Evolutionary conservation across 495 filamentous ascomycete species (phyloP).

Genomic region (Daldinia loculata): DNA sequence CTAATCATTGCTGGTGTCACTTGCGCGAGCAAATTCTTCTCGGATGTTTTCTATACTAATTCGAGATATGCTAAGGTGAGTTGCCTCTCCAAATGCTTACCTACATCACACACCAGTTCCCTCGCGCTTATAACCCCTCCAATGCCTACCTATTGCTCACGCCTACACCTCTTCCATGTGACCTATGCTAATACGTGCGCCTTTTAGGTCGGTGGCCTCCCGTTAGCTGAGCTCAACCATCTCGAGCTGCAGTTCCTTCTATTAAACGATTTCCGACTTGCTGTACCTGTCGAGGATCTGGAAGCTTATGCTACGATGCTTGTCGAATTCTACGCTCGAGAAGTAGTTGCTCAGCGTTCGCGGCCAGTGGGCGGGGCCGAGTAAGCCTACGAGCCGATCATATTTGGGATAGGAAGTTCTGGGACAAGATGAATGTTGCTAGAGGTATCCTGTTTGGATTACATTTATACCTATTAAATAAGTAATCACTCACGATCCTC

Average conservation of each 20-base stretch:
- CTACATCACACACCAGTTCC: background rate
- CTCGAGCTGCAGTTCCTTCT: slow-evolving; percentile 96
- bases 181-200: background rate
- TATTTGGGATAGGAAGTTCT: slow-evolving; percentile 30
- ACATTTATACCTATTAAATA: slow-evolving; percentile 12
- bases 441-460: slow-evolving; percentile 5
- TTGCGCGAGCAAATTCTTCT: slow-evolving; percentile 99
- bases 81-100: background rate
- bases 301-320: slow-evolving; percentile 99
- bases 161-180: background rate
- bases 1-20: slow-evolving; percentile 97
- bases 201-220: slow-evolving; percentile 88
- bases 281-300: slow-evolving; percentile 92
- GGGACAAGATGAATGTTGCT: background rate
- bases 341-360: slow-evolving; percentile 73
- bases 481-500: slow-evolving; percentile 16
- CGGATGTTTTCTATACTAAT: slow-evolving; percentile 99
- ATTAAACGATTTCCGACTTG: slow-evolving; percentile 95
- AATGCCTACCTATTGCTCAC: background rate
- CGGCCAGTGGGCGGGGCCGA: slow-evolving; percentile 37
- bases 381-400: slow-evolving; percentile 13
- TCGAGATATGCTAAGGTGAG: slow-evolving; percentile 98
- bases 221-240: slow-evolving; percentile 96
- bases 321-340: slow-evolving; percentile 96
- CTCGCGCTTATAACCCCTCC: background rate